These are phyloP conservation scores for Amaranthus tricolor DNA, from an alignment of 179 eudicot genomes.

Conservation along the genomic window DNA sequence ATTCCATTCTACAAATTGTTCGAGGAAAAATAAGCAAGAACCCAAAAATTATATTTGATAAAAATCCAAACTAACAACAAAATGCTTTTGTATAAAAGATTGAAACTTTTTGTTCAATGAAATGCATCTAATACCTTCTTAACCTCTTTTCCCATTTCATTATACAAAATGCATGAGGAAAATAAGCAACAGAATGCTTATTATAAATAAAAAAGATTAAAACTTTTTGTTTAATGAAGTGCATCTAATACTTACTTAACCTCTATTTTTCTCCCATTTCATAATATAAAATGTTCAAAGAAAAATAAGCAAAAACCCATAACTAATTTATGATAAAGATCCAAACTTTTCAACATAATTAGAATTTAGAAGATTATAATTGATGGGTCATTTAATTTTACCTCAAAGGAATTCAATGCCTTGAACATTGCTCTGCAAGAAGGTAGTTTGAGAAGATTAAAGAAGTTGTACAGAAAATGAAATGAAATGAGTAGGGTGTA, in stretches of 20 bases:
- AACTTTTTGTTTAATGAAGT: neutral
- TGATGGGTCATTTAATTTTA: neutral
- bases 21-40: neutral
- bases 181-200: neutral
- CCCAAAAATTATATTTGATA: neutral
- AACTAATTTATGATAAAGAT: conserved; percentile 2
- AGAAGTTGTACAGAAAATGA: neutral
- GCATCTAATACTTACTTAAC: neutral
- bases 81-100: neutral
- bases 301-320: neutral
- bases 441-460: neutral
- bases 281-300: neutral
- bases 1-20: neutral
- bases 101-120: neutral
- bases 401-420: conserved; percentile 31
- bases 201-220: neutral
- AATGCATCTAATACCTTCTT: neutral
- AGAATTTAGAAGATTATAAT: neutral
- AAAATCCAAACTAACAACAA: conserved; percentile 8
- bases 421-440: conserved; percentile 37
- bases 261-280: neutral
- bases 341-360: conserved; percentile 3
- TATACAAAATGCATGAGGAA: neutral
- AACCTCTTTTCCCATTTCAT: neutral
- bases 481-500: conserved; percentile 12